Evolutionary conservation across 768 basidiomycete genomes (phyloP), one percentile per base, ranked within the genome.

Genomic region (Suillus variegatus): DNA sequence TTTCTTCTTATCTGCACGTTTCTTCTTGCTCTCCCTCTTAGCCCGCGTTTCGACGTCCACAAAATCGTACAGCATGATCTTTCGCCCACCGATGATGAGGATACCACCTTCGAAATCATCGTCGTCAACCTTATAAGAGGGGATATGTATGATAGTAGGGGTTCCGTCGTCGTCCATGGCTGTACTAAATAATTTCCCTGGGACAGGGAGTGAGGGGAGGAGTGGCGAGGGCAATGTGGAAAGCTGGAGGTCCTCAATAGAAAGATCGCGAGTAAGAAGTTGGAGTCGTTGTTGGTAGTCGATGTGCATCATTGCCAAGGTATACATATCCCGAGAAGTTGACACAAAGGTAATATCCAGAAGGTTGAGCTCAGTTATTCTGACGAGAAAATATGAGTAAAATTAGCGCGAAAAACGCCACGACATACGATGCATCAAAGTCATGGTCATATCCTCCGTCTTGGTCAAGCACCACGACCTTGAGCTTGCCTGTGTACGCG

Each of bases 401-500:
- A 36, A 20, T 51, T 47, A 43, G 43, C 57, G 63, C 25, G 54
- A 57, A 64, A n/a, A 57, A 44, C 14, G 32, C 61, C 60, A 62
- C 12, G 13, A 82, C 89, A 68, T 71, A 92, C 91, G 84, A 82
- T 64, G 83, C 81, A 71, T 92, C 90, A 64, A 85, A 88, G 51
- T 91, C 86, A 16, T 76, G 72, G n/a, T 79, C 77, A 44, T 85
- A 82, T 51, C 78, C 76, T 20, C 89, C 90, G 18, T 82, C 81
- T 61, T 85, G 80, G 16, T 70, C 68, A 25, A 94, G 74, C 14
- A 73, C 73, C 22, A 94, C 75, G 22, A 91, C 78, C 70, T 86
- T 92, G 52, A 95, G 81, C 70, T 86, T 92, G 47, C 90, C 90
- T 0, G 81, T 79, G 71, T 92, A 93, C 66, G 87, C 85, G 75